These are phyloP conservation scores for Bipolaris zeicola DNA, from an alignment of 2,329 filamentous ascomycete genomes.

Conservation along the genomic window DNA sequence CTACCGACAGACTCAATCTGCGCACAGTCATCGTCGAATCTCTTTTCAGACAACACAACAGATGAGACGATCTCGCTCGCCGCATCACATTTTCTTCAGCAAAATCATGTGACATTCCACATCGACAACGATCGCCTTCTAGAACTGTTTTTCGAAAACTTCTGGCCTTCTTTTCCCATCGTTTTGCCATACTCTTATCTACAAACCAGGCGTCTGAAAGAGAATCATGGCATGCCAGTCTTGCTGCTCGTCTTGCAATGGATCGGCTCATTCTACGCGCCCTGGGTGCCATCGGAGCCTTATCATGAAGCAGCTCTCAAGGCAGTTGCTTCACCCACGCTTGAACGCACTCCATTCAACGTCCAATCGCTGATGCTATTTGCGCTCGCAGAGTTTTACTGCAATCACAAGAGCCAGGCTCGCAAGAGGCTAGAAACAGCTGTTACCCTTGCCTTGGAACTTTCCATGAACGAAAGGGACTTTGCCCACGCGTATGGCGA, in stretches of 20 bases:
- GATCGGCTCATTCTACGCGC: constrained; percentile 42
- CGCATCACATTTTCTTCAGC: constrained; percentile 3
- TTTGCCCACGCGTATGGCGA: constrained; percentile 69
- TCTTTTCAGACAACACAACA: neutral
- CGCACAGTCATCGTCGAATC: neutral
- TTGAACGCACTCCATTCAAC: constrained; percentile 54
- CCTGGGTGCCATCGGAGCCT: constrained; percentile 37
- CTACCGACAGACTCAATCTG: neutral
- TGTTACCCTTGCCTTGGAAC: constrained; percentile 72
- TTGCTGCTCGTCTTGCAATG: constrained; percentile 38
- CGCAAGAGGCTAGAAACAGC: constrained; percentile 69
- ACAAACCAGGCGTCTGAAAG: constrained; percentile 27
- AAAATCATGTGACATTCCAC: constrained; percentile 28
- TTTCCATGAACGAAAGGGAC: constrained; percentile 75
- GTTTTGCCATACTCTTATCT: constrained; percentile 55
- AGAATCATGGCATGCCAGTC: constrained; percentile 29
- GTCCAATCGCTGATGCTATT: constrained; percentile 80
- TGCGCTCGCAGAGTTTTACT: constrained; percentile 78
- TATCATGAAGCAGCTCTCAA: constrained; percentile 32
- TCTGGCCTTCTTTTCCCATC: constrained; percentile 61
- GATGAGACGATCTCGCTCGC: neutral
- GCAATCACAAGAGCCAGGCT: constrained; percentile 70
- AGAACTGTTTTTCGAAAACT: constrained; percentile 50
- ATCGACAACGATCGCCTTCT: constrained; percentile 36
- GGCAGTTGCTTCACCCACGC: constrained; percentile 23